Percentiles rank a stretch among this genome's conserved stretches.
Evolutionary conservation across 495 filamentous ascomycete species (phyloP).

Genomic region (Talaromyces thailandensis): DNA sequence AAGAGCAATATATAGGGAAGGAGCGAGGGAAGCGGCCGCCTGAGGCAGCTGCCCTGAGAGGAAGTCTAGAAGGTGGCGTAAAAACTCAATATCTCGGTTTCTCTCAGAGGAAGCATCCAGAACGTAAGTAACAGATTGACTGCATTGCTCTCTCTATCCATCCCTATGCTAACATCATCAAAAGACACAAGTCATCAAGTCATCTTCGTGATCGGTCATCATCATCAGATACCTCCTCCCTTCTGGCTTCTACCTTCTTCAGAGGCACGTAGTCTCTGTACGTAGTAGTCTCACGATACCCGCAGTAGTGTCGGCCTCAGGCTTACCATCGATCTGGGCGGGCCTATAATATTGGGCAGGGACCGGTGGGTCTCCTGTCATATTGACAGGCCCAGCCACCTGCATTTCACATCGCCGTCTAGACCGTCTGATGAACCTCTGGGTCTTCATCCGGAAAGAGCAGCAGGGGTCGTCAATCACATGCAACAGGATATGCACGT

Average conservation of each 20-base stretch:
- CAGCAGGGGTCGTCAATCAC: not conserved
- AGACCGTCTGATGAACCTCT: not conserved
- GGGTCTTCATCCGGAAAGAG: not conserved
- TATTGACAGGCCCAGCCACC: not conserved
- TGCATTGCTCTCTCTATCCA: not conserved
- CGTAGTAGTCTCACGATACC: not conserved
- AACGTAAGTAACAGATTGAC: not conserved
- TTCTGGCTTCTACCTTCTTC: not conserved
- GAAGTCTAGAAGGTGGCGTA: not conserved
- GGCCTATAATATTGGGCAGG: not conserved
- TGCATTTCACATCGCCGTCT: not conserved
- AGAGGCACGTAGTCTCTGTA: not conserved
- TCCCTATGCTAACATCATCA: not conserved
- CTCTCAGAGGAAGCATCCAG: not conserved
- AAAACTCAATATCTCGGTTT: not conserved
- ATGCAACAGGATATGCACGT: not conserved
- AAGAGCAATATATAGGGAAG: not conserved
- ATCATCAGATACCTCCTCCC: not conserved
- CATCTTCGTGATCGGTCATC: not conserved
- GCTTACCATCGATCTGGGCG: not conserved
- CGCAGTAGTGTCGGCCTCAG: not conserved
- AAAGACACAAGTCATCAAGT: not conserved
- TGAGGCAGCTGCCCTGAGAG: not conserved
- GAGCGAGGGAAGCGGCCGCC: not conserved
- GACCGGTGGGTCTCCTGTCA: not conserved